These are phyloP conservation scores for Aspergillus sojae DNA, from an alignment of 2,329 filamentous ascomycete species.

Conservation along the genomic window DNA sequence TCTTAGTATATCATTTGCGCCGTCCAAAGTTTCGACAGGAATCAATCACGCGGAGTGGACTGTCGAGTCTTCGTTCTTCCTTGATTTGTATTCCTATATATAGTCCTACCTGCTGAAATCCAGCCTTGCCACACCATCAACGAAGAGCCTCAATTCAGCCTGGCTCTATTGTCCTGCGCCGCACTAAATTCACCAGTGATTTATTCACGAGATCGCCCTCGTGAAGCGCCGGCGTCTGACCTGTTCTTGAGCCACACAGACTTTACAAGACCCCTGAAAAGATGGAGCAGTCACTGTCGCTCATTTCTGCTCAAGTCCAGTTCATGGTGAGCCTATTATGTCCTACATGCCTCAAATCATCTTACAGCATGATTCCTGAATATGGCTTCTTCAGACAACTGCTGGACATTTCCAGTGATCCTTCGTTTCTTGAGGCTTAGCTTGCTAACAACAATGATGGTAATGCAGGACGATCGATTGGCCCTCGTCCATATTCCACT, in stretches of 20 bases:
- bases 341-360: too few relatives aligned
- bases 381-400: neutral
- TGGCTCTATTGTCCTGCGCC: neutral
- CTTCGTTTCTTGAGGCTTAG: conserved; percentile 10
- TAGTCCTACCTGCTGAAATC: neutral
- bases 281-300: conserved; percentile 34
- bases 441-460: conserved; percentile 21
- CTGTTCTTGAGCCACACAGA: neutral
- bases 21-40: neutral
- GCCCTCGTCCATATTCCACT: conserved; percentile 90
- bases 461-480: conserved; percentile 74
- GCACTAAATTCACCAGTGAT: neutral
- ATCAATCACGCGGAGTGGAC: neutral
- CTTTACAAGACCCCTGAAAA: neutral
- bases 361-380: neutral
- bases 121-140: neutral
- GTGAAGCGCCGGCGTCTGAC: neutral
- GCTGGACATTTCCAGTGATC: neutral
- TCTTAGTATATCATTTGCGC: neutral
- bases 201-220: neutral
- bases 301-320: conserved; percentile 36
- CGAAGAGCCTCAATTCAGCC: neutral
- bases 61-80: neutral
- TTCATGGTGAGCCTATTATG: conserved; percentile 29
- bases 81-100: neutral